A percentile compares a stretch with the other conserved stretches of the same genome.
Conservation (phyloP, 2,329 filamentous ascomycete genomes). For the Erysiphe neolycopersici region DNA sequence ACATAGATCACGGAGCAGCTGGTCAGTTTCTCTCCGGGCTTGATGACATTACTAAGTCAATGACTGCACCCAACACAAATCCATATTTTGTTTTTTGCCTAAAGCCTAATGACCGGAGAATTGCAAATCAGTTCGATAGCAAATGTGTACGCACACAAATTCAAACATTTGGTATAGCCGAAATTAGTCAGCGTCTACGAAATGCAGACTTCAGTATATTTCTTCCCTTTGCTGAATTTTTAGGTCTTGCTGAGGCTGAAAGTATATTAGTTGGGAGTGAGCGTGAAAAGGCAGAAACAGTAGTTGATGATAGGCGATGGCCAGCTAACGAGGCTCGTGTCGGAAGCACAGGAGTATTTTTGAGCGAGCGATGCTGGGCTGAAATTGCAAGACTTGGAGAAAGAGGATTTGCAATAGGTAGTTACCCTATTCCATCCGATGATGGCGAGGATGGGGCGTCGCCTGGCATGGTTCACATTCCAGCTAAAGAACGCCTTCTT, state of each 20-base stretch:
- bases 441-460: conserved; percentile 34
- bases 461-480: conserved; percentile 29
- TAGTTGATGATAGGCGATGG: conserved; percentile 86
- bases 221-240: conserved; percentile 82
- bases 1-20: conserved; percentile 57
- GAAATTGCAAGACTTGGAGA: conserved; percentile 58
- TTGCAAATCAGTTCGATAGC: conserved; percentile 96
- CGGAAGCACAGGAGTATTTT: conserved; percentile 77
- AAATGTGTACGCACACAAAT: conserved; percentile 91
- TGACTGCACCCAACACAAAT: conserved; percentile 63
- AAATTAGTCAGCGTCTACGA: conserved; percentile 79
- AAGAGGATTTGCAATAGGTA: conserved; percentile 23
- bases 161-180: conserved; percentile 84
- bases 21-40: conserved; percentile 76
- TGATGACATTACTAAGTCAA: conserved; percentile 70
- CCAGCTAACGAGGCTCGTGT: conserved; percentile 72
- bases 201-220: conserved; percentile 93
- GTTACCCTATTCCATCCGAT: conserved; percentile 27
- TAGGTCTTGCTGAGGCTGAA: conserved; percentile 66
- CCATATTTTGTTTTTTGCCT: conserved; percentile 92
- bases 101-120: conserved; percentile 88
- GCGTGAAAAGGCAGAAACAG: conserved; percentile 65
- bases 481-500: conserved; percentile 32
- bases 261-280: conserved; percentile 75
- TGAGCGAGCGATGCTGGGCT: conserved; percentile 89